Evolutionary conservation across 148 eudicot species (phyloP).

Genomic region (Diospyros lotus): DNA sequence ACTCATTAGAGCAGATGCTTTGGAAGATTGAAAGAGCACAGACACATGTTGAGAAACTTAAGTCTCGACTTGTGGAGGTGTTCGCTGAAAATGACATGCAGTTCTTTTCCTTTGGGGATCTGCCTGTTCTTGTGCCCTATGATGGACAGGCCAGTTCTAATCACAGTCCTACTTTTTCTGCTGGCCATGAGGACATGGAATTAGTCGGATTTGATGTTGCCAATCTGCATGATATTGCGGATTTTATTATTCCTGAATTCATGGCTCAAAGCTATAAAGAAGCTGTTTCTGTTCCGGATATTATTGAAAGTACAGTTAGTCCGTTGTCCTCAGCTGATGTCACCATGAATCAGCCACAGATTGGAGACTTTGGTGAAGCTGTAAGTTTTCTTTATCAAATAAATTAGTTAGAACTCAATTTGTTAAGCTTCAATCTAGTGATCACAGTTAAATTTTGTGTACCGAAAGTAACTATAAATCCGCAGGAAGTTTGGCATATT

Average conservation of each 20-base stretch:
- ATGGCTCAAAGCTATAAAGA: slow-evolving; percentile 47
- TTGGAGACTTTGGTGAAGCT: slow-evolving; percentile 72
- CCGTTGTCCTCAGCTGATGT: slow-evolving; percentile 66
- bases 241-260: slow-evolving; percentile 52
- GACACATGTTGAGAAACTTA: slow-evolving; percentile 53
- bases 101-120: slow-evolving; percentile 71
- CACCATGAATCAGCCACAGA: slow-evolving; percentile 57
- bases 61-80: slow-evolving; percentile 43
- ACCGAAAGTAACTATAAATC: neutral
- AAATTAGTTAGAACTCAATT: neutral
- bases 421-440: neutral
- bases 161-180: slow-evolving; percentile 77
- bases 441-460: neutral
- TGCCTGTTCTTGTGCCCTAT: slow-evolving; percentile 53
- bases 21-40: slow-evolving; percentile 57
- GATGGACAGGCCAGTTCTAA: slow-evolving; percentile 68
- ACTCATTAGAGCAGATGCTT: slow-evolving; percentile 51
- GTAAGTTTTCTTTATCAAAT: slow-evolving; percentile 33
- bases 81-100: slow-evolving; percentile 51
- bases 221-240: slow-evolving; percentile 51
- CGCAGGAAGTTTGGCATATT: neutral
- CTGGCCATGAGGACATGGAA: slow-evolving; percentile 59
- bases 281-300: slow-evolving; percentile 67
- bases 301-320: slow-evolving; percentile 87
- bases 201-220: slow-evolving; percentile 45